Conservation (phyloP, 495 filamentous ascomycete genomes). For the Barbatosphaeria neglecta region DNA sequence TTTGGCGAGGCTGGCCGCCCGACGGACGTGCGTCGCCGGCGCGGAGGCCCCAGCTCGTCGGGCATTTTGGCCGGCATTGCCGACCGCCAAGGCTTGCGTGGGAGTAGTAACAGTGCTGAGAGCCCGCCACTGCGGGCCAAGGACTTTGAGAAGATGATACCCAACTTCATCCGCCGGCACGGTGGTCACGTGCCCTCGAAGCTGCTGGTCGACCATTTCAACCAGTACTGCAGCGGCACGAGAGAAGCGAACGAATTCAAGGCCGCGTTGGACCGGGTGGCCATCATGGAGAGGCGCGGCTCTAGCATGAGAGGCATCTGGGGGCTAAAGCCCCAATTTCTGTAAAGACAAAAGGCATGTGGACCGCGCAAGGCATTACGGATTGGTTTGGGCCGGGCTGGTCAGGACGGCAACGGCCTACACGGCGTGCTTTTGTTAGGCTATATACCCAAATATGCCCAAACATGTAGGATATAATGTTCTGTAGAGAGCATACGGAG, state of each 20-base stretch:
- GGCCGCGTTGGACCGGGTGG: conserved; percentile 33
- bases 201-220: conserved; percentile 68
- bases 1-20: conserved; percentile 60
- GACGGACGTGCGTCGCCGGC: conserved; percentile 20
- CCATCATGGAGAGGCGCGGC: conserved; percentile 32
- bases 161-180: conserved; percentile 58
- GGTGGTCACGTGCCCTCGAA: conserved; percentile 62
- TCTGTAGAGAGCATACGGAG: no score
- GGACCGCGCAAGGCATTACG: no score
- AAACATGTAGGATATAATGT: no score
- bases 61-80: conserved; percentile 50
- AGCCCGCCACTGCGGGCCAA: conserved; percentile 21
- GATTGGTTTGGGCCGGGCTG: no score
- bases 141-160: conserved; percentile 64
- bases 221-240: conserved; percentile 31
- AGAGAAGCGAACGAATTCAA: conserved; percentile 36
- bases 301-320: conserved; percentile 32
- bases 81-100: conserved; percentile 35
- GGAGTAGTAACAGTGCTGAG: conserved; percentile 16
- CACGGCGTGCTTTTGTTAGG: no score
- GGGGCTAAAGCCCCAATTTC: conserved; percentile 20
- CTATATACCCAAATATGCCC: no score
- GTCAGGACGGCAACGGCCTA: no score
- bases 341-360: conserved; percentile 4
- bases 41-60: conserved; percentile 37